Evolutionary conservation across 2,329 filamentous ascomycete genomes (phyloP).

Genomic region (Didymella pomorum): DNA sequence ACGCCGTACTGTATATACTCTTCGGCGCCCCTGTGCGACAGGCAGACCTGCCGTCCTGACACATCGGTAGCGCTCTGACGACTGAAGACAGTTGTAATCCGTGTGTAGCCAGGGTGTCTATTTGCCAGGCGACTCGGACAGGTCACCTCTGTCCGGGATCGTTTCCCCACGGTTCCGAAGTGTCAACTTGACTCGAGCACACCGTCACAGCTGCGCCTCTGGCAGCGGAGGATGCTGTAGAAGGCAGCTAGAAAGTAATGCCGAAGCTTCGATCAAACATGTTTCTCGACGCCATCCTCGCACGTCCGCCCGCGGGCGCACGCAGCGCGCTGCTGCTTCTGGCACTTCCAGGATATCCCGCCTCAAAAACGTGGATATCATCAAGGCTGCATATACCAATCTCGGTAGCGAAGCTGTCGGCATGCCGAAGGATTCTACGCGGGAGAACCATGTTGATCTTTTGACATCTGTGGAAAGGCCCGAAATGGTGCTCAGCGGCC

Average conservation of each 20-base stretch:
- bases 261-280: constrained; percentile 13
- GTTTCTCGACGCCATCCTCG: constrained; percentile 6
- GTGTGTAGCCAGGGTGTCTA: constrained; percentile 24
- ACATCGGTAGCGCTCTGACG: constrained; percentile 27
- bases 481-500: constrained; percentile 17
- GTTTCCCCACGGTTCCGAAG: constrained; percentile 22
- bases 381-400: constrained; percentile 27
- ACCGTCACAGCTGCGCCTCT: constrained; percentile 22
- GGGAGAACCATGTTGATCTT: constrained; percentile 35
- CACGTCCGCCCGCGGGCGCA: constrained; percentile 10
- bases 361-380: constrained; percentile 29
- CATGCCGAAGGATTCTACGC: constrained; percentile 26
- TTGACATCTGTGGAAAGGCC: constrained; percentile 28
- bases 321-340: constrained; percentile 4
- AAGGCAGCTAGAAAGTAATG: constrained; percentile 20
- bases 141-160: constrained; percentile 19
- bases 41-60: constrained; percentile 28
- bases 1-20: constrained; percentile 28
- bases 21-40: constrained; percentile 32
- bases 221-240: constrained; percentile 1
- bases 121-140: constrained; percentile 27
- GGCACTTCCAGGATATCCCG: not conserved
- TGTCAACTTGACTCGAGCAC: constrained; percentile 19
- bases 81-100: constrained; percentile 21
- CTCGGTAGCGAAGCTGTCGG: constrained; percentile 38